Base-by-base conservation (phyloP, 805 yeast species). In the Hanseniaspora hatyaiensis region DNA sequence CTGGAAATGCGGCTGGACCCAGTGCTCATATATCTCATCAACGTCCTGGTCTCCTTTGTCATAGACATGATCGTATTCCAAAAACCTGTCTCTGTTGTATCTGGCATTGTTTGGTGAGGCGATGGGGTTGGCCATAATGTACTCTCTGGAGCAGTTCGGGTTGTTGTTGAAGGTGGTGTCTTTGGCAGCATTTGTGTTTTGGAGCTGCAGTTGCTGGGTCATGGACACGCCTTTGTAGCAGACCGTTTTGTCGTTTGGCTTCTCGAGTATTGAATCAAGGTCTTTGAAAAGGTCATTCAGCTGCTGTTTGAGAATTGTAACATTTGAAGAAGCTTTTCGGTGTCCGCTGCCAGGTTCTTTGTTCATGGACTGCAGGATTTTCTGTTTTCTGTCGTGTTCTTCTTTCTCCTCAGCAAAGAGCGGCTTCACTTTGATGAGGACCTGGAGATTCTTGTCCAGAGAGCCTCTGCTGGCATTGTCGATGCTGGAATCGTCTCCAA, bases 191-290 rank as follows among this genome's bases (percentile, higher is more conserved):
- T 37, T 37, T 9, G 40, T 15, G 20, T 37, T 37, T 11, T 43
- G 41, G 3, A 44, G n/a, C 11, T 44, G 48, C 3, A 44, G 16
- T 22, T 44, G 49, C 20, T 45, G 49, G 4, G 49, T 45, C 22
- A 37, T 34, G 20, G 49, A 37, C 6, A 45, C 42, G 2, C 49
- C 49, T 26, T 45, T 45, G 33, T 45, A 45, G 20, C 49, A 45
- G 12, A 45, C 24, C 16, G 34, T 40, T 6, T 24, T 30, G 2
- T 37, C 26, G 18, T 37, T 31, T 3, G 31, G 24, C 13, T 24
- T 30, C 23, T 45, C 49, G 19, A 45, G 37, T 13, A 45, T 45
- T 3, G 49, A 28, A 24, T 45, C 49, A 3, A 45, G 32, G 16
- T 45, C 49, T n/a, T 37, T 45, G 13, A 45, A 45, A 11, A 45